Conservation (phyloP, 495 filamentous ascomycete genomes). For the Neurospora sp. region DNA sequence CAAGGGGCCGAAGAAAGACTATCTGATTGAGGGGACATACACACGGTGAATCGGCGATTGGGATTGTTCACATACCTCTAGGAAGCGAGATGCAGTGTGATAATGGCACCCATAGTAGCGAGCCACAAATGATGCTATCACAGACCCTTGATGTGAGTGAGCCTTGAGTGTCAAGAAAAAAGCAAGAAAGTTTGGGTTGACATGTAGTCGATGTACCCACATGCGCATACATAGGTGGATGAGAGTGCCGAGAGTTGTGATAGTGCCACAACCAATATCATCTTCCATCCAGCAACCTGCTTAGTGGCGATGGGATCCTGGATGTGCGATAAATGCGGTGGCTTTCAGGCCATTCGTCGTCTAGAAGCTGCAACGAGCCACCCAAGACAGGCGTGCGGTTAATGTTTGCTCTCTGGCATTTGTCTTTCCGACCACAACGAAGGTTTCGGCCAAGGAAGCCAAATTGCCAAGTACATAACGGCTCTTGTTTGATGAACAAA, state of each 20-base stretch:
- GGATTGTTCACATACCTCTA: not conserved
- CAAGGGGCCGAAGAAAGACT: slow-evolving; percentile 59
- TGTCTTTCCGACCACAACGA: not conserved
- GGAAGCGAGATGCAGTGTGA: not conserved
- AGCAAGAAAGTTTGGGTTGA: not conserved
- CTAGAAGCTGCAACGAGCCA: not conserved
- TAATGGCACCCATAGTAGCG: not conserved
- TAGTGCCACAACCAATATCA: not conserved
- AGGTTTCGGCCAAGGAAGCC: not conserved
- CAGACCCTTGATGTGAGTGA: not conserved
- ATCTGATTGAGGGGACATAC: slow-evolving; percentile 44
- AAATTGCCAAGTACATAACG: not conserved
- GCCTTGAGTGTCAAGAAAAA: not conserved
- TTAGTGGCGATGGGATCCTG: not conserved
- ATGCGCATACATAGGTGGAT: not conserved
- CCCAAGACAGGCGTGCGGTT: not conserved
- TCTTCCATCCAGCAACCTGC: not conserved
- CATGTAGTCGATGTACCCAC: not conserved
- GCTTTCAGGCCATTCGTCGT: not conserved
- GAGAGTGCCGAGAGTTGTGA: not conserved
- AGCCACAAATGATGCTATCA: not conserved
- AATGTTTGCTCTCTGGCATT: not conserved
- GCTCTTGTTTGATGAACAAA: not conserved
- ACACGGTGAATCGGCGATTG: slow-evolving; percentile 13
- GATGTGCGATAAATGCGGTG: not conserved